Conservation (phyloP, 441 rosid species). For the Euphorbia schlechtendalii region DNA sequence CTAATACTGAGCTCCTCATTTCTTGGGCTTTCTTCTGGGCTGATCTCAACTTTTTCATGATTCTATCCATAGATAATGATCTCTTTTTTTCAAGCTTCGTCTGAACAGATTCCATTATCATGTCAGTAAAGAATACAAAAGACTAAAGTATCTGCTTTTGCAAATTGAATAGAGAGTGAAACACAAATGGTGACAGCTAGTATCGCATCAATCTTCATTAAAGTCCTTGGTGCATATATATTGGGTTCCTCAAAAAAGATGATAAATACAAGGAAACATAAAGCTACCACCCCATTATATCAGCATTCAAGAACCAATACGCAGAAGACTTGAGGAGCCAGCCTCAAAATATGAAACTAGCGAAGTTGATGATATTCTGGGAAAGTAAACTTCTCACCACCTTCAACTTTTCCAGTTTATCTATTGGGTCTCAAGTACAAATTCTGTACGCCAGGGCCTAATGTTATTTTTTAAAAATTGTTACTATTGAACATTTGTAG, state of each 20-base stretch:
- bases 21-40: slow-evolving; percentile 92
- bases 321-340: neutral
- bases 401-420: neutral
- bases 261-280: too few relatives aligned
- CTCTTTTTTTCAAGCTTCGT: slow-evolving; percentile 96
- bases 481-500: neutral
- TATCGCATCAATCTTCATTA: neutral
- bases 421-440: neutral
- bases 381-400: neutral
- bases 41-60: slow-evolving; percentile 76
- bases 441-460: neutral
- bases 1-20: slow-evolving; percentile 64
- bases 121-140: slow-evolving; percentile 12
- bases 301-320: neutral
- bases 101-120: slow-evolving; percentile 34
- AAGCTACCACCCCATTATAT: neutral
- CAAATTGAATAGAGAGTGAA: slow-evolving; percentile 1
- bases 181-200: slow-evolving; percentile 1
- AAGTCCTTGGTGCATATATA: neutral
- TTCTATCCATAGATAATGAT: slow-evolving; percentile 82
- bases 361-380: neutral
- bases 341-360: neutral
- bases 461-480: neutral
- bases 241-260: neutral
- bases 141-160: slow-evolving; percentile 1